Base-by-base conservation (phyloP, 495 filamentous ascomycete genomes). In the Xylaria telfairii region DNA sequence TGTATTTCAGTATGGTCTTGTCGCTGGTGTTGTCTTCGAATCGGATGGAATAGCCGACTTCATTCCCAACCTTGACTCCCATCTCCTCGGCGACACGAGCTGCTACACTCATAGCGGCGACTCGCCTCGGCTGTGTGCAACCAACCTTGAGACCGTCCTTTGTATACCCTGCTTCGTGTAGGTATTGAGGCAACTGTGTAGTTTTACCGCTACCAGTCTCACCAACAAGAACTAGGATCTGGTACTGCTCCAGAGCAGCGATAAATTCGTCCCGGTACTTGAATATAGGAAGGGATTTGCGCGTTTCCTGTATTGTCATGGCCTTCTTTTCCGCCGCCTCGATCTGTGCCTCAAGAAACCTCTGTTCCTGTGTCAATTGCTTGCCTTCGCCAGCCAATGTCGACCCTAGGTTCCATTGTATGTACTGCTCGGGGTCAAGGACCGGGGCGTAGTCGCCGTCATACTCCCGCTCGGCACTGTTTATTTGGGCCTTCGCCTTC, bases 51-150 rank as follows among this genome's bases (percentile, higher is more conserved):
- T 99, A 99, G 42, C 96, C 96, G 41, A 98, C 95, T 76, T 97
- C 93, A 73, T 94, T 93, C 1, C 96, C 96, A 21, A 98, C 79
- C 79, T 92, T 95, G 42, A 93, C 91, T 4, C 94, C 93, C 88
- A 97, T 92, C 76, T 99, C 96, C 65, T 99, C 95, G 0, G 96
- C 92, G 12, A 99, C 96, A 81, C 96, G 93, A 26, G 92, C 89
- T 6, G 96, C 96, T 42, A 99, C 96, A 74, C 91, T 95, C 92
- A 97, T 98, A 26, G 96, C 95, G 47, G 96, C 96, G 12, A 99
- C 96, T 83, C 96, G 90, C 69, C 96, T 90, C n/a, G 96, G 96
- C 78, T 99, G 93, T 1, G 92, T 94, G 72, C 91, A 93, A 2
- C 89, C 91, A 39, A 94, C 82, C 75, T 92, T 93, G 70, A 86